A percentile compares a stretch with the other conserved stretches of the same genome.
Conservation (phyloP, 2,329 filamentous ascomycete genomes). For the Dactylella cylindrospora region DNA sequence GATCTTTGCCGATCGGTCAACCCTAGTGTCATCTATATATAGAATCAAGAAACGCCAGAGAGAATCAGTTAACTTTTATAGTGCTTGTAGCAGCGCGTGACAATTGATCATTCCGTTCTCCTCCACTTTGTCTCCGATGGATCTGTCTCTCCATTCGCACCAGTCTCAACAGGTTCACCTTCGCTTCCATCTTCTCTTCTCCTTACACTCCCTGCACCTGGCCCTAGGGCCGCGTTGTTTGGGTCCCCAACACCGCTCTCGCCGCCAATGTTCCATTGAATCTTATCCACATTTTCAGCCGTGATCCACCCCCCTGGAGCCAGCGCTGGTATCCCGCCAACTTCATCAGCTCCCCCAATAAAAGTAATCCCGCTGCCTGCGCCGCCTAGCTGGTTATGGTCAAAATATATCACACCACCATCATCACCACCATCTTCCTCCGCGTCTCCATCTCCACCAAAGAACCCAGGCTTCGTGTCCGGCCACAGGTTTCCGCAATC, state of each 20-base stretch:
- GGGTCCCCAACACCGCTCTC: constrained; percentile 34
- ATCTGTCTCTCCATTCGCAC: constrained; percentile 7
- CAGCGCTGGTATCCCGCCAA: constrained; percentile 40
- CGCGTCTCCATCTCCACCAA: constrained; percentile 22
- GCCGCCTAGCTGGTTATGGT: constrained; percentile 14
- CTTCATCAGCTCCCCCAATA: constrained; percentile 39
- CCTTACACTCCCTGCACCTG: constrained; percentile 27
- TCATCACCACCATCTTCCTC: constrained; percentile 8
- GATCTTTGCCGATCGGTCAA: too few species aligned
- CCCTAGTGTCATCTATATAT: too few species aligned
- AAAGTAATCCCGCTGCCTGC: constrained; percentile 20
- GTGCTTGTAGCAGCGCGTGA: too few species aligned
- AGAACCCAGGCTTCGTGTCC: constrained; percentile 32
- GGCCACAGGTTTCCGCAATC: constrained; percentile 34
- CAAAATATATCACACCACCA: constrained; percentile 32
- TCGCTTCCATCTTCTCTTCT: constrained; percentile 22
- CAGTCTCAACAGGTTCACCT: constrained; percentile 1
- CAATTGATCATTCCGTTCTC: constrained; percentile 26
- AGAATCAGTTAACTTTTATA: too few species aligned
- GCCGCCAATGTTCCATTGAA: constrained; percentile 38
- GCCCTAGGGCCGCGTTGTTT: constrained; percentile 22
- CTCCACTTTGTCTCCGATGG: constrained; percentile 25
- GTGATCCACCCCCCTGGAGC: constrained; percentile 43
- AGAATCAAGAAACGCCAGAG: too few species aligned
- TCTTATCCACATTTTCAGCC: constrained; percentile 40